phyloP scores from a whole-genome alignment of 768 basidiomycete genomes.

The Psilocybe cyanescens region DNA sequence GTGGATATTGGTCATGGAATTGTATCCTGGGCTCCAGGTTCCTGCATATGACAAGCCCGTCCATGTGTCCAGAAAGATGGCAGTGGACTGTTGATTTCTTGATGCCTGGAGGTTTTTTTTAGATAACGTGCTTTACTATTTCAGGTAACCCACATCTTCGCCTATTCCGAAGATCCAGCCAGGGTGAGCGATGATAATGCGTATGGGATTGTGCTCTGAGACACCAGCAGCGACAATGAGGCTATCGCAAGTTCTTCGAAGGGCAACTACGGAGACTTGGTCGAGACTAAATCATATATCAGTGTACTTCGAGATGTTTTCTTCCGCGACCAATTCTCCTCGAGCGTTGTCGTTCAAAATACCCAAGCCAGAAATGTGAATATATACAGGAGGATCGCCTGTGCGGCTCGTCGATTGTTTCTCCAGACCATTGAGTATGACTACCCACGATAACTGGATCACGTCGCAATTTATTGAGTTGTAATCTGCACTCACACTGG shows the following conservation, averaged over 20 bases:
- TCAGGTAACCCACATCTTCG: conserved; percentile 27
- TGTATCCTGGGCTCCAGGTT: conserved; percentile 46
- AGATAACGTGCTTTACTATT: too few relatives aligned
- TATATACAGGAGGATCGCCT: conserved; percentile 43
- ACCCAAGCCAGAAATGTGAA: conserved; percentile 46
- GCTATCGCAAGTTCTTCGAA: conserved; percentile 25
- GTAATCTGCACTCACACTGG: conserved; percentile 32
- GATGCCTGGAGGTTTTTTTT: conserved; percentile 23
- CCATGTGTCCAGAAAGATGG: conserved; percentile 35
- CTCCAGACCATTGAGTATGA: conserved; percentile 41
- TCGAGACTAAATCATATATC: conserved; percentile 40
- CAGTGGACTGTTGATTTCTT: conserved; percentile 42
- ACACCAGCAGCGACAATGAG: conserved; percentile 43
- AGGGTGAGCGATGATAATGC: conserved; percentile 47
- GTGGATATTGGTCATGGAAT: conserved; percentile 40
- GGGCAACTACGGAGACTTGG: conserved; percentile 23
- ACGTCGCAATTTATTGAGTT: conserved; percentile 33
- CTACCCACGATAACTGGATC: conserved; percentile 19
- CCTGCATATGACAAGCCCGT: conserved; percentile 37
- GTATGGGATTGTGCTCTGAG: conserved; percentile 40
- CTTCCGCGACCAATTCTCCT: conserved; percentile 37
- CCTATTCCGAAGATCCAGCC: conserved; percentile 47
- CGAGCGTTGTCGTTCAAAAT: conserved; percentile 43
- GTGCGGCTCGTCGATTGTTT: conserved; percentile 35
- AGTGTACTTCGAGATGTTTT: conserved; percentile 34